Percentiles rank a stretch among this genome's conserved stretches.
phyloP scores from a whole-genome alignment of 176 grass and related monocot species.

The Aegilops longissima region DNA sequence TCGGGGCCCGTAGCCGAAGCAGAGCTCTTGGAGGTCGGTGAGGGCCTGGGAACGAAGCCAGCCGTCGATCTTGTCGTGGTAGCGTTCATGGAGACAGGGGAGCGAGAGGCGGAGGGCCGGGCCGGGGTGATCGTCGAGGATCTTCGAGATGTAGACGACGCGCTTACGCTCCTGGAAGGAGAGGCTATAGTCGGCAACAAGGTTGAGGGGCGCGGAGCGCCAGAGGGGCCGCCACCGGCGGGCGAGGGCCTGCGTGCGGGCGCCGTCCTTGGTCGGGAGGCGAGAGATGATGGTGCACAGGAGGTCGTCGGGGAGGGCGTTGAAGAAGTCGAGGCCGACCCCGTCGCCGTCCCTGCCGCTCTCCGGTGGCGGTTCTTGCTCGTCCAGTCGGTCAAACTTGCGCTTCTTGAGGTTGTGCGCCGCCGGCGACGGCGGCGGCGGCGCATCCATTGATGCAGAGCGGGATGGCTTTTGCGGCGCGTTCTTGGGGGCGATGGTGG shows the following conservation, averaged over 20 bases:
- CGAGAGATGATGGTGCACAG: slow-evolving; percentile 10
- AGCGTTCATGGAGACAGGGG: background rate
- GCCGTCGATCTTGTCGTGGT: background rate
- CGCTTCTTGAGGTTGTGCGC: background rate
- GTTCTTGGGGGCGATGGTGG: background rate
- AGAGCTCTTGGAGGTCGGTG: background rate
- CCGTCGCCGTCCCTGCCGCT: background rate
- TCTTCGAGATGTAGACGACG: background rate
- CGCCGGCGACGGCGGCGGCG: background rate
- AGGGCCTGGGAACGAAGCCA: background rate
- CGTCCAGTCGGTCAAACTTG: background rate
- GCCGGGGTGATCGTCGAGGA: background rate
- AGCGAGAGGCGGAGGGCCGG: background rate
- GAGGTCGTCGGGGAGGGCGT: background rate
- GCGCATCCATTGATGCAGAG: background rate
- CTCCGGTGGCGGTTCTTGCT: background rate
- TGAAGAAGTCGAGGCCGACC: background rate
- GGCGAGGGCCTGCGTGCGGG: background rate
- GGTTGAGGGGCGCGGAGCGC: slow-evolving; percentile 2
- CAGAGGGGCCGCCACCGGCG: background rate
- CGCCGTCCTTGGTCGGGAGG: background rate
- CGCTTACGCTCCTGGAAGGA: background rate
- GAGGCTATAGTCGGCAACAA: background rate
- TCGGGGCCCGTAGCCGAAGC: background rate
- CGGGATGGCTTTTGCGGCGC: background rate